Conservation (phyloP, 805 yeast genomes). For the Ascoidea rubescens region DNA sequence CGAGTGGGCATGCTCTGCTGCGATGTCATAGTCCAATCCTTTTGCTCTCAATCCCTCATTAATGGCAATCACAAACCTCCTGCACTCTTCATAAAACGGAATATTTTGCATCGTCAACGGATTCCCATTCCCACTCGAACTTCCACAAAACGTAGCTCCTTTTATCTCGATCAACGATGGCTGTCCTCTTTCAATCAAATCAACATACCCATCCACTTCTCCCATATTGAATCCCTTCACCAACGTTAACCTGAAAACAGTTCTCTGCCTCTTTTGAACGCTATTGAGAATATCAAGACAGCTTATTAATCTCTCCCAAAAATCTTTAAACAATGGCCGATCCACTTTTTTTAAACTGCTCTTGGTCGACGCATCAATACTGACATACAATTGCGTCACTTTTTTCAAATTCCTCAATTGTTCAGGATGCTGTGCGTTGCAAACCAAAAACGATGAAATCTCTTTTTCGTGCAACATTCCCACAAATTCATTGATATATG, state of each 20-base stretch:
- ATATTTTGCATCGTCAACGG: conserved; percentile 92
- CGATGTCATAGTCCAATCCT: conserved; percentile 65
- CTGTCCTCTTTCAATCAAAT: conserved; percentile 63
- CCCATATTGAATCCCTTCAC: conserved; percentile 89
- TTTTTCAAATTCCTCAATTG: conserved; percentile 52
- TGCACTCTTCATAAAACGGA: conserved; percentile 88
- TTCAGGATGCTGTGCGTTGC: conserved; percentile 94
- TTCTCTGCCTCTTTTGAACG: conserved; percentile 67
- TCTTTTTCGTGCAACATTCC: conserved; percentile 65
- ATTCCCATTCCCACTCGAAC: conserved; percentile 70
- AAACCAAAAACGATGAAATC: conserved; percentile 79
- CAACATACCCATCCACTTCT: conserved; percentile 72
- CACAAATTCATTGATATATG: conserved; percentile 77
- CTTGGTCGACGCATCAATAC: conserved; percentile 89
- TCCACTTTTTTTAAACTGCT: conserved; percentile 70
- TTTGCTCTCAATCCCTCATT: conserved; percentile 47
- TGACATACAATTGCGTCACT: conserved; percentile 84
- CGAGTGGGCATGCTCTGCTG: conserved; percentile 93
- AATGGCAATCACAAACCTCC: conserved; percentile 52
- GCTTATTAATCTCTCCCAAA: conserved; percentile 76
- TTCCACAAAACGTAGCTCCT: conserved; percentile 94
- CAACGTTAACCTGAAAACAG: conserved; percentile 79
- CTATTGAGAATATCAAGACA: conserved; percentile 73
- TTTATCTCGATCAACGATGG: conserved; percentile 88
- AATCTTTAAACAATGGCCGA: conserved; percentile 79